Base-by-base conservation (phyloP, 768 basidiomycete genomes). In the Boletus coccyginus region DNA sequence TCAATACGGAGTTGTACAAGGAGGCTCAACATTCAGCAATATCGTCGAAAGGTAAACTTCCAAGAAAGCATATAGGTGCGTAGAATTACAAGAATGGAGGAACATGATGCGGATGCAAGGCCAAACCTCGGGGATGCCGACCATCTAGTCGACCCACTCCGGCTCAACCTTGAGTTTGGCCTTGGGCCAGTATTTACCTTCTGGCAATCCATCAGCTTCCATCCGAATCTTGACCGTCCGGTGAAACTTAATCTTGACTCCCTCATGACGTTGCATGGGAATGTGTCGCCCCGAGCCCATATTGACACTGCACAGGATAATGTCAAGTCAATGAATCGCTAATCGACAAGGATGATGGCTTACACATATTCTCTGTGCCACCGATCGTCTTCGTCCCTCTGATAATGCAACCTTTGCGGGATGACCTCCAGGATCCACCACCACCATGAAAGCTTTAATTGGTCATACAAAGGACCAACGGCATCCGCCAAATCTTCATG, bases 381-480 rank as follows among this genome's bases (percentile, higher is more conserved):
- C 0, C 5, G 10, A 27, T 62, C 41, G 24, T 68, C 62, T 3
- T 63, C 48, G 41, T 70, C 64, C 19, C 59, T 53, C 44, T 73
- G 72, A 55, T 58, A 71, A 35, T 54, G 68, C 52, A 62, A 19
- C 46, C 43, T 59, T 57, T 68, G 72, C 1, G 82, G 85, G 14
- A 84, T 42, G 29, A 75, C 51, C 67, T 91, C 88, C 32, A 91
- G 70, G 21, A 84, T 59, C 88, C 89, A 90, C 89, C 88, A 90
- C 0, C 46, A 50, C 46, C 61, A 73, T 24, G 70, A 56, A 6
- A 75, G 61, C n/a, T 67, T 59, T 32, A 90, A 77, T 72, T 87
- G 79, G 68, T 90, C 88, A 54, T 83, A 81, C 5, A 77, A 66
- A 0, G 72, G 74, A 49, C 73, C 73, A 14, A 86, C 52, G 6